These are phyloP conservation scores for Ajuga reptans DNA, from an alignment of 305 asterid genomes.

Conservation along the genomic window DNA sequence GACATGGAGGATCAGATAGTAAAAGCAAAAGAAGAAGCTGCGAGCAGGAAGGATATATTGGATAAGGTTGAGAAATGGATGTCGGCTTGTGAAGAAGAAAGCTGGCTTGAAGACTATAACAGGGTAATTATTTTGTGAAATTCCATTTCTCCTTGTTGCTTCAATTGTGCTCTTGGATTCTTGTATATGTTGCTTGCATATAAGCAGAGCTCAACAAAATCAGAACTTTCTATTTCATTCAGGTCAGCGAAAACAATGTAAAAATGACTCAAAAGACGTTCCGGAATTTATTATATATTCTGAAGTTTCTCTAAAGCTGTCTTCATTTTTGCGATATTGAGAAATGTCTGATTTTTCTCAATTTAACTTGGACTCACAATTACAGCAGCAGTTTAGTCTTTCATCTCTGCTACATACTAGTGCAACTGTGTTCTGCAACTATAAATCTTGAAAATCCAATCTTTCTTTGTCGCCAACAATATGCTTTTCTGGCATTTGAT, in stretches of 20 bases:
- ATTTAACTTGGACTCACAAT: background rate
- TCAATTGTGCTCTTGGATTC: background rate
- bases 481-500: background rate
- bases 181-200: background rate
- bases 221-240: background rate
- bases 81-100: slow-evolving; percentile 99
- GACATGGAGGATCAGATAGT: slow-evolving; percentile 87
- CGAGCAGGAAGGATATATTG: slow-evolving; percentile 84
- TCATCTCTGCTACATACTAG: background rate
- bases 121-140: slow-evolving; percentile 42
- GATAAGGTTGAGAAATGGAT: slow-evolving; percentile 99
- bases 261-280: background rate
- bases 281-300: background rate
- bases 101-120: slow-evolving; percentile 95
- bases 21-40: slow-evolving; percentile 83
- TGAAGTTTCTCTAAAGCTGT: background rate
- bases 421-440: background rate
- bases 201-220: background rate
- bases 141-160: background rate
- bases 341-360: background rate
- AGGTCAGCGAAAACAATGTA: background rate
- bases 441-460: background rate
- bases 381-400: background rate
- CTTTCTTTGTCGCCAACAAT: background rate
- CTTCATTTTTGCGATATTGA: background rate